These are phyloP conservation scores for Alternaria postmessia DNA, from an alignment of 2,329 filamentous ascomycete species.

Conservation along the genomic window DNA sequence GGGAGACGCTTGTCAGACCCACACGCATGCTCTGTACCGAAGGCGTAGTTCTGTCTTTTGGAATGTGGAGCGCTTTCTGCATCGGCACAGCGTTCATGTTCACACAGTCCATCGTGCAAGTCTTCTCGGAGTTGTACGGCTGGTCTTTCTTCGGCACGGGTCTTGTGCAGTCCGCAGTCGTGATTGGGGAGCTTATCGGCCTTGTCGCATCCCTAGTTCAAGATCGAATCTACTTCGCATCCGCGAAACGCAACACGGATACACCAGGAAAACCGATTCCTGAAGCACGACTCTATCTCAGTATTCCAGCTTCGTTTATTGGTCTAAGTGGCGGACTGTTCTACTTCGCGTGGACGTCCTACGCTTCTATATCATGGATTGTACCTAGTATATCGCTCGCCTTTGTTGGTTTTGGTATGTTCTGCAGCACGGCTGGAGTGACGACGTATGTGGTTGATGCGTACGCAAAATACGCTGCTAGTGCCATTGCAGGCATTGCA, in stretches of 20 bases:
- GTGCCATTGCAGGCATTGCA: constrained; percentile 58
- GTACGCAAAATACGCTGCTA: constrained; percentile 60
- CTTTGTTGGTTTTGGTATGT: constrained; percentile 61
- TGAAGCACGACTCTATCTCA: constrained; percentile 57
- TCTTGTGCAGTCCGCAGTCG: constrained; percentile 56
- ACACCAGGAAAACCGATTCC: constrained; percentile 52
- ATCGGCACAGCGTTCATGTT: constrained; percentile 60
- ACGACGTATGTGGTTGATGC: constrained; percentile 61
- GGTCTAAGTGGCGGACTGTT: constrained; percentile 61
- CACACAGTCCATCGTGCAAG: constrained; percentile 58
- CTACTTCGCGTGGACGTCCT: constrained; percentile 60
- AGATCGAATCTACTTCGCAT: constrained; percentile 53
- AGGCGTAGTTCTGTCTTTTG: constrained; percentile 58
- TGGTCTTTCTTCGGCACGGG: constrained; percentile 55
- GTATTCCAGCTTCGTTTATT: constrained; percentile 55
- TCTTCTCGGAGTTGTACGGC: constrained; percentile 52
- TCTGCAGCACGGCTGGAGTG: constrained; percentile 56
- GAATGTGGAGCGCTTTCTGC: constrained; percentile 59
- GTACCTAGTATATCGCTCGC: constrained; percentile 57
- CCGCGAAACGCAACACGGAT: constrained; percentile 51
- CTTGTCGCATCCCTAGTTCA: constrained; percentile 49
- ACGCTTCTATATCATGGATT: constrained; percentile 56
- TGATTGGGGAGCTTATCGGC: constrained; percentile 57
- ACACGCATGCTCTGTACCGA: constrained; percentile 58
- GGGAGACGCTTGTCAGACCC: constrained; percentile 49